Percentiles rank a stretch among this genome's conserved stretches.
Conservation (phyloP, 805 yeast genomes). For the Candida fluviatilis region DNA sequence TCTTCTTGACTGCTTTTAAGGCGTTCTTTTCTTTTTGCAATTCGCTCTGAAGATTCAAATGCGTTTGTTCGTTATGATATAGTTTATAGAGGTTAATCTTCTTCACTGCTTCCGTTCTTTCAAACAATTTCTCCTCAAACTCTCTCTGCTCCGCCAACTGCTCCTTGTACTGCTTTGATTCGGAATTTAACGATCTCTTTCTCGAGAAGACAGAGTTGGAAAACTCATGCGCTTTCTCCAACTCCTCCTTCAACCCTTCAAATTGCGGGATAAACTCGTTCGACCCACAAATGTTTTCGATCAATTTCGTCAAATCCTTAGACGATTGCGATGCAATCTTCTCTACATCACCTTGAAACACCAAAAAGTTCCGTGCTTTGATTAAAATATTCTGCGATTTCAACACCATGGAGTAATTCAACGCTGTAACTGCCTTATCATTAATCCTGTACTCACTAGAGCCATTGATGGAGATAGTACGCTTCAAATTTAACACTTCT, state of each 20-base stretch:
- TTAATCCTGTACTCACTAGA: slow-evolving; percentile 66
- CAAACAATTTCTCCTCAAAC: slow-evolving; percentile 52
- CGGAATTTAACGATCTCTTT: slow-evolving; percentile 67
- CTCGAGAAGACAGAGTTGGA: slow-evolving; percentile 63
- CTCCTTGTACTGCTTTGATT: slow-evolving; percentile 70
- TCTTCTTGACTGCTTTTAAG: slow-evolving; percentile 30
- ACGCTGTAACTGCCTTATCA: slow-evolving; percentile 53
- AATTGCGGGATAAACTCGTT: slow-evolving; percentile 62
- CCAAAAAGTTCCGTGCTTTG: slow-evolving; percentile 87
- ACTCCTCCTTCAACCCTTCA: slow-evolving; percentile 57
- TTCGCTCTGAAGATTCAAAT: slow-evolving; percentile 28
- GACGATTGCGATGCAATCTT: slow-evolving; percentile 87
- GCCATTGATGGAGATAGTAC: slow-evolving; percentile 58
- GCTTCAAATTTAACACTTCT: slow-evolving; percentile 53
- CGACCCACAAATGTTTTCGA: slow-evolving; percentile 86
- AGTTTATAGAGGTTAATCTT: slow-evolving; percentile 59
- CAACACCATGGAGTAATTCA: slow-evolving; percentile 61
- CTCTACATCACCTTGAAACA: slow-evolving; percentile 96
- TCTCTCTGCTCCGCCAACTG: slow-evolving; percentile 69
- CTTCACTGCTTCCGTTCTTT: slow-evolving; percentile 44
- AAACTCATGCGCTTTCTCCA: slow-evolving; percentile 59
- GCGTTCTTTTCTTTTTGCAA: slow-evolving; percentile 32
- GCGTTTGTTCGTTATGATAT: slow-evolving; percentile 51
- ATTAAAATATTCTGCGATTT: slow-evolving; percentile 78
- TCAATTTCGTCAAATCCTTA: slow-evolving; percentile 60